Base-by-base conservation (phyloP, 495 filamentous ascomycete species). In the Patellaria atrata region DNA sequence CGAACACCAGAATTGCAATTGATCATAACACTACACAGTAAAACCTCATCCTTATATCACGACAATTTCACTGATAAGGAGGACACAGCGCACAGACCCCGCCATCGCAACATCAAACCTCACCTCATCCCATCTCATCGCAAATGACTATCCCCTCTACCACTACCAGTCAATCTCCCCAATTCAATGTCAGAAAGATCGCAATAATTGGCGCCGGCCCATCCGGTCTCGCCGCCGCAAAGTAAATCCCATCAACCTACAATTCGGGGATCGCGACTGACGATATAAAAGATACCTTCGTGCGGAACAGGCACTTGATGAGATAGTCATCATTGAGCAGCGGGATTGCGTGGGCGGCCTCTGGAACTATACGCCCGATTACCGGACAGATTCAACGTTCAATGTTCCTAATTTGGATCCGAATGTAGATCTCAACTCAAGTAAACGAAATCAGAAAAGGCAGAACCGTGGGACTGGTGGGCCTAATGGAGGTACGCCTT, bases 271-370 rank as follows among this genome's bases (percentile, higher is more conserved):
- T 14, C 13, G 16, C 2, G 15, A 18, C 28, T 31, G 16, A 31
- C 14, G 16, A 41, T 5, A 33, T 26, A 16, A 18, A 43, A 85
- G 77, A 50, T 83, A 81, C 42, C 61, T 94, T 12, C 54, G 73
- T 3, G 81, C 78, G 19, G 82, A 94, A 46, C 66, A 67, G 28
- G 59, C 57, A 11, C 91, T 92, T 41, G 54, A 70, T 18, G 67
- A 50, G 18, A 78, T 94, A 36, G 71, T 73, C 44, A 60, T 94
- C 30, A 89, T 75, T 48, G 87, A 96, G 50, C 82, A 91, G 54
- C 75, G 81, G 41, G 58, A 57, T 30, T 65, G 69, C 9, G 66
- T 74, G 4, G 86, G 83, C 33, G 87, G 87, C 3, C 70, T 82
- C 4, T 96, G 87, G 87, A 77, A 89, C 45, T 80, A 77, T 48